A percentile compares a stretch with the other conserved stretches of the same genome.
Conservation (phyloP, 1,284 basidiomycete species). For the Stereum hirsutum region DNA sequence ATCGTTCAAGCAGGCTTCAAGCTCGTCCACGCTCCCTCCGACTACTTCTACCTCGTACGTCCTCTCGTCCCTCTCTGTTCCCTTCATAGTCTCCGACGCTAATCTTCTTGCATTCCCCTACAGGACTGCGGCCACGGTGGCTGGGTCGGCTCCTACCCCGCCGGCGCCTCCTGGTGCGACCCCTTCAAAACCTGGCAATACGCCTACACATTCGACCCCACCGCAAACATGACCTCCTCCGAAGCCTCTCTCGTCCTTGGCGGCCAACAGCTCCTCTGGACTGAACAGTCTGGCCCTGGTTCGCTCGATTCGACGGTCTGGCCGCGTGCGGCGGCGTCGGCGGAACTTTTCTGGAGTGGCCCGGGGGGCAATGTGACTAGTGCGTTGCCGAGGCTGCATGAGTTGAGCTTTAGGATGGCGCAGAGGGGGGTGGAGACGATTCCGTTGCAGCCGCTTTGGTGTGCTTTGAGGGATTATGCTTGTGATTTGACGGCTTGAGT, state of each 20-base stretch:
- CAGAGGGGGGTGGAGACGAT: conserved; percentile 60
- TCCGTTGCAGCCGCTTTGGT: conserved; percentile 74
- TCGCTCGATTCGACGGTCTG: conserved; percentile 69
- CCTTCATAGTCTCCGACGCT: neutral
- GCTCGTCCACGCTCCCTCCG: conserved; percentile 41
- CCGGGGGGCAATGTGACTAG: conserved; percentile 40
- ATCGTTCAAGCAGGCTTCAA: conserved; percentile 39
- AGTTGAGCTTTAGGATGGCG: conserved; percentile 60
- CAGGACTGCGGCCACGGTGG: conserved; percentile 73
- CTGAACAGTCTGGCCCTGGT: conserved; percentile 61
- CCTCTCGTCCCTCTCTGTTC: too few relatives aligned
- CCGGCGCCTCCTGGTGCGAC: conserved; percentile 50
- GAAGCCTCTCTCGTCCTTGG: conserved; percentile 54
- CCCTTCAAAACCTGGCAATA: conserved; percentile 70
- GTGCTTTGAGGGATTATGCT: conserved; percentile 56
- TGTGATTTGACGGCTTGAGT: conserved; percentile 33
- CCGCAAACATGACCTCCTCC: conserved; percentile 39
- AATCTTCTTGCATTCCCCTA: too few relatives aligned
- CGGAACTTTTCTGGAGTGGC: conserved; percentile 84
- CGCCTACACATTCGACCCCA: conserved; percentile 66
- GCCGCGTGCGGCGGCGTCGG: conserved; percentile 72
- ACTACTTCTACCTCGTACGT: conserved; percentile 52
- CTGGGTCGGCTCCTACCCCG: conserved; percentile 49
- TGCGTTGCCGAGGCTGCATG: conserved; percentile 66
- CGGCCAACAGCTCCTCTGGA: conserved; percentile 66